phyloP scores from a whole-genome alignment of 169 alveolate genomes.

The Cryptosporidium xiaoi region DNA sequence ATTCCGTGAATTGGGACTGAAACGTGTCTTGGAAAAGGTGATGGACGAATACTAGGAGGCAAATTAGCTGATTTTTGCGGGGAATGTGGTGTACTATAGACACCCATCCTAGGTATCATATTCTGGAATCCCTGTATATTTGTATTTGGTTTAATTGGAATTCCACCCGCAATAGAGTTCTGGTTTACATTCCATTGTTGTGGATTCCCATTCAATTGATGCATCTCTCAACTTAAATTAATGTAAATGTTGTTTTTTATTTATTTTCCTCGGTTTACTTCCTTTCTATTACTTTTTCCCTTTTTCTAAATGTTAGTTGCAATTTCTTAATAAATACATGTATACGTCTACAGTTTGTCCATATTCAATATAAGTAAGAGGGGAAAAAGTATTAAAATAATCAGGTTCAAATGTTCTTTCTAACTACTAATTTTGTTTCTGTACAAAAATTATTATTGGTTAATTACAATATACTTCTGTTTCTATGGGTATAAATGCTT shows the following conservation, averaged over 20 bases:
- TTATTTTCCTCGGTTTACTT: neutral
- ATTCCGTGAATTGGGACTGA: constrained; percentile 18
- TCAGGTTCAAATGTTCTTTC: too few species aligned
- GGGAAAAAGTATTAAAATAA: neutral
- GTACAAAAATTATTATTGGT: too few species aligned
- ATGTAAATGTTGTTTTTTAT: neutral
- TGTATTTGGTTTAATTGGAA: constrained; percentile 24
- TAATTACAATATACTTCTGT: too few species aligned
- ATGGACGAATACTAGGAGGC: constrained; percentile 3
- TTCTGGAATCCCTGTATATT: constrained; percentile 30
- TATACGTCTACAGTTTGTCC: constrained; percentile 59
- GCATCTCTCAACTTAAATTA: constrained; percentile 1
- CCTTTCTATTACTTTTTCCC: neutral
- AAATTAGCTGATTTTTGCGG: constrained; percentile 53
- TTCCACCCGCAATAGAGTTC: constrained; percentile 19
- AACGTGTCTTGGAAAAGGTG: constrained; percentile 39
- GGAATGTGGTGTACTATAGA: constrained; percentile 52
- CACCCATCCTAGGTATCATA: constrained; percentile 38
- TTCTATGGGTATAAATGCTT: too few species aligned
- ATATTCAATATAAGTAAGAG: constrained; percentile 7
- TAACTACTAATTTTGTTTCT: too few species aligned
- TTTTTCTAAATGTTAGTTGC: neutral
- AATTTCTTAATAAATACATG: neutral
- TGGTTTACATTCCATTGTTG: constrained; percentile 39
- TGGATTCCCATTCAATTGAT: constrained; percentile 25